Conservation (phyloP, 371 early-diverging fungal genomes). For the Apophysomyces variabilis region DNA sequence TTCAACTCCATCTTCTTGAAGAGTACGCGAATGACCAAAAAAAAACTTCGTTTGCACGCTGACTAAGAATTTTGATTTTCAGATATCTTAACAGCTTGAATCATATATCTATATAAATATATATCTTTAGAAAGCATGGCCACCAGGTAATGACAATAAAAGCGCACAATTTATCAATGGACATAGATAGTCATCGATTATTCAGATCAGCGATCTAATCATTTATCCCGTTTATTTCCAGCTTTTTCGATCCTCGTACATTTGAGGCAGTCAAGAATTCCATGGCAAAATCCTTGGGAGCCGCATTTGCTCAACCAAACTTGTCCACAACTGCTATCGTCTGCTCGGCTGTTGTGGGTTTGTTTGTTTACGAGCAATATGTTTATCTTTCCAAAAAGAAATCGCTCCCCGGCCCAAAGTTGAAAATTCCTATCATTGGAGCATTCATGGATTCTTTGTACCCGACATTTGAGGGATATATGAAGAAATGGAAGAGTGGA, state of each 20-base stretch:
- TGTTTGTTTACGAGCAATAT: slow-evolving; percentile 58
- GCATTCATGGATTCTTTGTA: slow-evolving; percentile 59
- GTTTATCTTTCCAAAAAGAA: slow-evolving; percentile 55
- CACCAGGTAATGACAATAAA: neutral
- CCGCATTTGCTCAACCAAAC: slow-evolving; percentile 21
- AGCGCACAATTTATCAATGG: too few relatives aligned
- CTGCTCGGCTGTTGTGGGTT: slow-evolving; percentile 48
- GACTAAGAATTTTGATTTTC: neutral
- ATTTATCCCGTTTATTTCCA: slow-evolving; percentile 49
- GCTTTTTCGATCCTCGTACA: slow-evolving; percentile 50
- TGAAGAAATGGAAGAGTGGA: slow-evolving; percentile 61
- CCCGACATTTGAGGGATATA: slow-evolving; percentile 59
- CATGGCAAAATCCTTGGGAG: slow-evolving; percentile 17
- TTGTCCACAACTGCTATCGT: slow-evolving; percentile 47
- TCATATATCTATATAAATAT: neutral
- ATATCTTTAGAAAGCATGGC: neutral
- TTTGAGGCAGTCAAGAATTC: slow-evolving; percentile 51
- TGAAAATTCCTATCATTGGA: slow-evolving; percentile 57
- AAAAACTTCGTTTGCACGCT: neutral
- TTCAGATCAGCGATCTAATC: neutral
- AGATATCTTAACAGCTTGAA: neutral
- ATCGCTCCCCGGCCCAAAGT: slow-evolving; percentile 51
- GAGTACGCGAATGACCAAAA: neutral
- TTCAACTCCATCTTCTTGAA: neutral
- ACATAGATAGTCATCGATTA: too few relatives aligned